Evolutionary conservation across 2,329 filamentous ascomycete genomes (phyloP).

Genomic region (Aspergillus sp.): DNA sequence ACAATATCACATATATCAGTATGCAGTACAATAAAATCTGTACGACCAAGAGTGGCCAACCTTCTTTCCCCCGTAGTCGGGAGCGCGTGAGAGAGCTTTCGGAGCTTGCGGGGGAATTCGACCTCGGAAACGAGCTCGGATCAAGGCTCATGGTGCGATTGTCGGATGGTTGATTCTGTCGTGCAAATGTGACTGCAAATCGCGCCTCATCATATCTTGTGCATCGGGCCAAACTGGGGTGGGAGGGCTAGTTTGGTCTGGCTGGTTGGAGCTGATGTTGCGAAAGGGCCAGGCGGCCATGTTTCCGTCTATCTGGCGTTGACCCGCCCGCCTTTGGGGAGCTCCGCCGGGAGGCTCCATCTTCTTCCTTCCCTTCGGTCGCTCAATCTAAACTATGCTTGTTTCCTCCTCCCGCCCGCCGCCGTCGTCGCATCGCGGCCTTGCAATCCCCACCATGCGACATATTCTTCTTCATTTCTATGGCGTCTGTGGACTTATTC

Average conservation of each 20-base stretch:
- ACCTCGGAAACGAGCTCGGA: constrained; percentile 44
- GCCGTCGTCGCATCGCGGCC: not conserved
- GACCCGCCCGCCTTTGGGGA: constrained; percentile 5
- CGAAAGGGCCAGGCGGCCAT: constrained; percentile 4
- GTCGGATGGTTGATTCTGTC: constrained; percentile 27
- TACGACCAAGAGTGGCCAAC: constrained; percentile 53
- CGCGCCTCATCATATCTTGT: constrained; percentile 40
- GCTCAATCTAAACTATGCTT: not conserved
- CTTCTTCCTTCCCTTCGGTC: not conserved
- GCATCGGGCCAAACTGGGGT: constrained; percentile 25
- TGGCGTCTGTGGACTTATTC: not conserved
- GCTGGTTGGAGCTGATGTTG: constrained; percentile 1
- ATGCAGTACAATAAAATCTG: not conserved
- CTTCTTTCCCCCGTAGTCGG: constrained; percentile 74
- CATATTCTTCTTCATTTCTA: not conserved
- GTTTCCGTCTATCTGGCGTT: constrained; percentile 11
- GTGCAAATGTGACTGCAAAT: constrained; percentile 19
- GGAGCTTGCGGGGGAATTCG: constrained; percentile 76
- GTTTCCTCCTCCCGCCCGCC: not conserved
- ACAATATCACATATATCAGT: not conserved
- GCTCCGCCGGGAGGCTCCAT: constrained; percentile 1
- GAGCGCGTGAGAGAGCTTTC: constrained; percentile 78
- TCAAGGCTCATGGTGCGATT: constrained; percentile 47
- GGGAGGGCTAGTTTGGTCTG: constrained; percentile 2
- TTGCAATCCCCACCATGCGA: not conserved